Base-by-base conservation (phyloP, 2,329 filamentous ascomycete species). In the Talaromyces islandicus region DNA sequence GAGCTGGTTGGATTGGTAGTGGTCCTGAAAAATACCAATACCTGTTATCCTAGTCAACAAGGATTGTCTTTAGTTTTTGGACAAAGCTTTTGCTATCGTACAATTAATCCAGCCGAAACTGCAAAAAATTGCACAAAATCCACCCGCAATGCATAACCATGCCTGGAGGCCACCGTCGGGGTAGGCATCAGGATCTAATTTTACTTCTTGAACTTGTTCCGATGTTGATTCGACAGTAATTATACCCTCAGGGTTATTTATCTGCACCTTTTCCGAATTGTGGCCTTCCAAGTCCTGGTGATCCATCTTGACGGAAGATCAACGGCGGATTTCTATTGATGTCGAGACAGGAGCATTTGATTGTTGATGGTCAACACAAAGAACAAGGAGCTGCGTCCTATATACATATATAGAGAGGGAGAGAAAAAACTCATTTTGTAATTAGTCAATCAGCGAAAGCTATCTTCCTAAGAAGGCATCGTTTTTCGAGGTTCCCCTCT, bases 11-110 rank as follows among this genome's bases (percentile, higher is more conserved):
- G 59, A 30, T 38, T 60, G 59, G 35, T 60, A 60, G 35, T 60
- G 48, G 19, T 57, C 59, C 35, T 60, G 59, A 41, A 60, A 60
- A 14, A 60, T 25, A 3, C 59, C 59, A 14, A 60, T 60, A 32
- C 59, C 43, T 48, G 11, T 48, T 48, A 7, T 24, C 43, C 21
- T 24, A 14, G 43, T 48, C 43, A 48, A 9, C 7, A 48, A 48
- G 3, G 11, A 21, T 48, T 19, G 2, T 21, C 21, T 1, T 11
- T 24, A 11, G 7, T 24, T 48, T 24, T 48, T 2, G 11, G 11
- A 48, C 7, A 48, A 17, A 14, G 14, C 12, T 14, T 35, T 48
- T 48, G 43, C 7, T 21, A 14, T 48, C 21, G 17, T 24, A 48
- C 43, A 48, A 21, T 48, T 48, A 19, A 48, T 24, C 43, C 43